phyloP scores from a whole-genome alignment of 2,329 filamentous ascomycete species.

The Nannizziopsis arthrosporioides region DNA sequence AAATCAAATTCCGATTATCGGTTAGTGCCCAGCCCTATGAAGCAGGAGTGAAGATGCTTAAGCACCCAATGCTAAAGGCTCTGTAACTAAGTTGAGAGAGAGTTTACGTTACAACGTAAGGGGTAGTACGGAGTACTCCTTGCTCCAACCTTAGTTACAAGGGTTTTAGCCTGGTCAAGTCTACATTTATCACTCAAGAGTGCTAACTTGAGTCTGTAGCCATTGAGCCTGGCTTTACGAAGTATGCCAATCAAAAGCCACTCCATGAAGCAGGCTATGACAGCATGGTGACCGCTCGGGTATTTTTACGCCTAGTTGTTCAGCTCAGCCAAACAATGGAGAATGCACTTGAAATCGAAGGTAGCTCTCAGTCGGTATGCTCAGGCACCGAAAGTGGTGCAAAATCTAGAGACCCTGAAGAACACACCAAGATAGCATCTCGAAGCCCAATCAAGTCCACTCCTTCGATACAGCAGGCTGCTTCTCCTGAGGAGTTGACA shows the following conservation, averaged over 20 bases:
- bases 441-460: neutral
- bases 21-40: conserved; percentile 16
- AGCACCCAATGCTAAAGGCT: no score
- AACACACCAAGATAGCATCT: neutral
- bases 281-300: conserved; percentile 48
- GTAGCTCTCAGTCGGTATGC: neutral
- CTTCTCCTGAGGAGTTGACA: neutral
- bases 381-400: neutral
- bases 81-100: no score
- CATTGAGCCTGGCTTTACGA: conserved; percentile 23
- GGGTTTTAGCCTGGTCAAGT: no score
- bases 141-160: no score
- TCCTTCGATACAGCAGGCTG: neutral
- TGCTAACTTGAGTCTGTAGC: conserved; percentile 16
- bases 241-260: conserved; percentile 21
- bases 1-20: conserved; percentile 22
- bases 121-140: no score
- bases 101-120: no score
- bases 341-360: neutral
- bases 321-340: conserved; percentile 35
- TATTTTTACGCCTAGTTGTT: conserved; percentile 45
- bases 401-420: neutral
- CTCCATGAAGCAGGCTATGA: conserved; percentile 53
- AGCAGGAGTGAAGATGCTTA: no score
- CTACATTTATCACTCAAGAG: neutral